Conservation (phyloP, 176 grass and related monocot species). For the Oryza glaberrima region DNA sequence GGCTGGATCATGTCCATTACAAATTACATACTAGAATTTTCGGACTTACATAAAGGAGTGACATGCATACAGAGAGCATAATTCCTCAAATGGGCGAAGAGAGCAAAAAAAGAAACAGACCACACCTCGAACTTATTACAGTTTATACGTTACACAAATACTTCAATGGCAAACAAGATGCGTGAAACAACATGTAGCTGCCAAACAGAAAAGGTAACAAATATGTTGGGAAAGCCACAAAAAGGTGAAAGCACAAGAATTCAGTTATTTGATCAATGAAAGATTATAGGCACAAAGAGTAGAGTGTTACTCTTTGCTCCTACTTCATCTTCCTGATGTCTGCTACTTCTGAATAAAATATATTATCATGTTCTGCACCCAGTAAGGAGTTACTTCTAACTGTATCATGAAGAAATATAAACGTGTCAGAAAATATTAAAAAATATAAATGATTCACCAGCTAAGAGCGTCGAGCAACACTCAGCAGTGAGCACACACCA, state of each 20-base stretch:
- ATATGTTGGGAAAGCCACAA: neutral
- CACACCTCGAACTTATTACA: neutral
- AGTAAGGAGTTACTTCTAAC: neutral
- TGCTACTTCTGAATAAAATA: neutral
- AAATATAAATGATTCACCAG: slow-evolving; percentile 2
- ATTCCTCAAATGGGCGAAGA: neutral
- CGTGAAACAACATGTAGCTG: neutral
- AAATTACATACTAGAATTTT: neutral
- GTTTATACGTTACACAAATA: neutral
- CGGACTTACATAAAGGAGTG: neutral
- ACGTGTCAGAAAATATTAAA: slow-evolving; percentile 22
- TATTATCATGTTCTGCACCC: slow-evolving; percentile 18
- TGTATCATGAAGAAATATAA: slow-evolving; percentile 14
- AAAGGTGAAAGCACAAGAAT: slow-evolving; percentile 3
- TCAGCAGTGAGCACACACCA: slow-evolving; percentile 29
- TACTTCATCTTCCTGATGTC: slow-evolving; percentile 15
- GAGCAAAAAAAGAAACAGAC: neutral
- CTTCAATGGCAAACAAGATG: slow-evolving; percentile 13
- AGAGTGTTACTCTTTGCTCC: neutral
- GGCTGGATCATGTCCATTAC: neutral
- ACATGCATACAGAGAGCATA: neutral
- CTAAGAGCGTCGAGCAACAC: slow-evolving; percentile 32
- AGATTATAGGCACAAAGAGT: neutral
- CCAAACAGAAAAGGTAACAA: slow-evolving; percentile 17
- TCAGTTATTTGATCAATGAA: slow-evolving; percentile 3